phyloP scores from a whole-genome alignment of 202 grass and related monocot species.

The Digitaria exilis region DNA sequence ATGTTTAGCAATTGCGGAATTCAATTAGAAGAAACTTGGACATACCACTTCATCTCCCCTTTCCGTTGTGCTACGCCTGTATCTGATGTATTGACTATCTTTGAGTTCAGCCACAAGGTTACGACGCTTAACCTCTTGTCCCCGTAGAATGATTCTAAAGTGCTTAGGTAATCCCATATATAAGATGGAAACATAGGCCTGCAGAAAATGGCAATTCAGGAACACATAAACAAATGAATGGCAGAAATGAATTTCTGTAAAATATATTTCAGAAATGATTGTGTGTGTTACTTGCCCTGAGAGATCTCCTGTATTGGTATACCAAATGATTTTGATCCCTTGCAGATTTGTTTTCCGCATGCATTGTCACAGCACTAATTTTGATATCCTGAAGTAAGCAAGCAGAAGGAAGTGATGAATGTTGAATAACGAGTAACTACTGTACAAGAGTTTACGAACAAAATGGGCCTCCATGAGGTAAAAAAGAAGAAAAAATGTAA shows the following conservation, averaged over 20 bases:
- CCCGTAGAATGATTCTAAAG: slow-evolving; percentile 57
- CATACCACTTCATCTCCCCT: slow-evolving; percentile 9
- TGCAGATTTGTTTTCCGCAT: not conserved
- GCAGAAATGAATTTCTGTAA: not conserved
- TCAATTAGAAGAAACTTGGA: not conserved
- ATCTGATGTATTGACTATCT: slow-evolving; percentile 41
- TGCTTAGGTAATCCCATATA: slow-evolving; percentile 53
- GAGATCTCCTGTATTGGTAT: slow-evolving; percentile 47
- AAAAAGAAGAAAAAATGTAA: not conserved
- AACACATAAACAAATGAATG: not conserved
- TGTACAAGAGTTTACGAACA: not conserved
- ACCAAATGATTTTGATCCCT: slow-evolving; percentile 42
- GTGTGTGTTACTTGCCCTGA: slow-evolving; percentile 45
- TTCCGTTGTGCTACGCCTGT: not conserved
- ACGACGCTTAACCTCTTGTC: slow-evolving; percentile 45
- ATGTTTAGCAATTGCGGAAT: not conserved
- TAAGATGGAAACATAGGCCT: slow-evolving; percentile 68
- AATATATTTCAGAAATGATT: not conserved
- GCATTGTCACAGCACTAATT: slow-evolving; percentile 37
- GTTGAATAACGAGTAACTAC: not conserved
- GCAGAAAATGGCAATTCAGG: not conserved
- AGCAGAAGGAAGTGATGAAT: not conserved
- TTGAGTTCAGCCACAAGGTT: slow-evolving; percentile 52
- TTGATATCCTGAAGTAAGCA: slow-evolving; percentile 52
- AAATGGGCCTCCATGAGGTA: not conserved